A percentile compares a stretch with the other conserved stretches of the same genome.
Conservation (phyloP, 352 stramenopile genomes). For the Globisporangium canariense region DNA sequence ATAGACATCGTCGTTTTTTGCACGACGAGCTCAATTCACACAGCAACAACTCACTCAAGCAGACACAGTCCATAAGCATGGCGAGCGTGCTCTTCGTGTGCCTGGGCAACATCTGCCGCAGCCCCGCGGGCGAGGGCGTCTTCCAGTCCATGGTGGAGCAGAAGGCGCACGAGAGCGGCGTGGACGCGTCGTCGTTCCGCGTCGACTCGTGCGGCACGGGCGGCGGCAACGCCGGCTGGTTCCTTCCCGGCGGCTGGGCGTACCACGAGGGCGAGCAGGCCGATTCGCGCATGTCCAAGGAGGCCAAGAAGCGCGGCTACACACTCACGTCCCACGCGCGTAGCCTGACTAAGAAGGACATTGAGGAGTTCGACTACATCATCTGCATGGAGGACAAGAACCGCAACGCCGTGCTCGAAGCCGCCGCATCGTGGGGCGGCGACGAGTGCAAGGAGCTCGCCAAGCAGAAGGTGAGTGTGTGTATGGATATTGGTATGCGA, state of each 20-base stretch:
- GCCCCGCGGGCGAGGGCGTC: conserved; percentile 74
- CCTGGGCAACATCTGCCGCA: conserved; percentile 89
- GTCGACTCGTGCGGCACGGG: conserved; percentile 88
- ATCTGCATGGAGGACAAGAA: conserved; percentile 90
- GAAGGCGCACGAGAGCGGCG: conserved; percentile 18
- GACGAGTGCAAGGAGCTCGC: conserved; percentile 41
- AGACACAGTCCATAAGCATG: conserved; percentile 22
- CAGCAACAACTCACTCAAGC: neutral
- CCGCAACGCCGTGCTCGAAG: conserved; percentile 73
- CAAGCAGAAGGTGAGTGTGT: conserved; percentile 43
- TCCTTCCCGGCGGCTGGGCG: conserved; percentile 68
- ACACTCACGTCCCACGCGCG: conserved; percentile 75
- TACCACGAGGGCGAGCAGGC: conserved; percentile 86
- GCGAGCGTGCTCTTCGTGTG: conserved; percentile 87
- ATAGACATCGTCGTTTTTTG: neutral
- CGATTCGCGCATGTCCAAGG: conserved; percentile 82
- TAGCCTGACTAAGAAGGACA: conserved; percentile 62
- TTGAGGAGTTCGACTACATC: conserved; percentile 86
- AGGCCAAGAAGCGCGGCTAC: conserved; percentile 82
- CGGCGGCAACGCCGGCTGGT: conserved; percentile 79
- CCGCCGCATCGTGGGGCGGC: conserved; percentile 79
- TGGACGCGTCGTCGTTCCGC: conserved; percentile 31
- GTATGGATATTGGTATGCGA: neutral
- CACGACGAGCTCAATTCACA: conserved; percentile 2
- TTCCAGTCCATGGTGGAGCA: conserved; percentile 76